Evolutionary conservation across 2,329 filamentous ascomycete species (phyloP).

Genomic region (Apiospora hydei): DNA sequence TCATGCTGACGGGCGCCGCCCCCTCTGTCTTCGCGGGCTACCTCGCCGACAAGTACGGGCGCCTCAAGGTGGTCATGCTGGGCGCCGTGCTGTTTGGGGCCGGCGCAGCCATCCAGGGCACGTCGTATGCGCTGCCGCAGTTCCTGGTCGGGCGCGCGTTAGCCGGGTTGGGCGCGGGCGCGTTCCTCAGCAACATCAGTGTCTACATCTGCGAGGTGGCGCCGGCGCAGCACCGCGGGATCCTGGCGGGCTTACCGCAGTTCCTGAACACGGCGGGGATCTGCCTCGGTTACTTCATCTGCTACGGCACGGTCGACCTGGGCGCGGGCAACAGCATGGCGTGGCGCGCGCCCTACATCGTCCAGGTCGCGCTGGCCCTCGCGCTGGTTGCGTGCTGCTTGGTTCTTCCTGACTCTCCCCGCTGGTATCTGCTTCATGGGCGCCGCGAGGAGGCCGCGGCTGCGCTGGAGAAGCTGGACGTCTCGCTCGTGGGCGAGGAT

Average conservation of each 20-base stretch:
- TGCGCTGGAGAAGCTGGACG: slow-evolving; percentile 52
- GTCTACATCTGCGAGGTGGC: slow-evolving; percentile 70
- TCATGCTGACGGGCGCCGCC: slow-evolving; percentile 63
- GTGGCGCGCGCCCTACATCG: slow-evolving; percentile 63
- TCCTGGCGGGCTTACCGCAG: slow-evolving; percentile 60
- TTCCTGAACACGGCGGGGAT: slow-evolving; percentile 58
- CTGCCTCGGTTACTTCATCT: slow-evolving; percentile 64
- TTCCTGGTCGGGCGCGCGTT: slow-evolving; percentile 63
- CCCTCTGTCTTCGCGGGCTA: slow-evolving; percentile 65
- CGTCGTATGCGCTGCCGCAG: slow-evolving; percentile 54
- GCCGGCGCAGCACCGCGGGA: slow-evolving; percentile 56
- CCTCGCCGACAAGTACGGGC: slow-evolving; percentile 59
- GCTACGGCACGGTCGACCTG: slow-evolving; percentile 61
- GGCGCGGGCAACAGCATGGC: slow-evolving; percentile 50
- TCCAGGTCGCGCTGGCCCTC: slow-evolving; percentile 52
- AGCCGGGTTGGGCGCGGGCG: slow-evolving; percentile 65
- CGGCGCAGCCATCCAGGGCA: slow-evolving; percentile 60
- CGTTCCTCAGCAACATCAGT: slow-evolving; percentile 62
- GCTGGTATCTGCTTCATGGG: slow-evolving; percentile 62
- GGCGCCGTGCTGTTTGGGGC: slow-evolving; percentile 60
- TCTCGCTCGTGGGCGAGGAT: slow-evolving; percentile 53
- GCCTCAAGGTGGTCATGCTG: slow-evolving; percentile 52
- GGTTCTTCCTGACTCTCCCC: slow-evolving; percentile 60
- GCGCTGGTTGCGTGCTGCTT: slow-evolving; percentile 48
- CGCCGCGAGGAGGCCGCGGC: slow-evolving; percentile 52